Conservation (phyloP, 345 rosid species). For the Trapa incisa region DNA sequence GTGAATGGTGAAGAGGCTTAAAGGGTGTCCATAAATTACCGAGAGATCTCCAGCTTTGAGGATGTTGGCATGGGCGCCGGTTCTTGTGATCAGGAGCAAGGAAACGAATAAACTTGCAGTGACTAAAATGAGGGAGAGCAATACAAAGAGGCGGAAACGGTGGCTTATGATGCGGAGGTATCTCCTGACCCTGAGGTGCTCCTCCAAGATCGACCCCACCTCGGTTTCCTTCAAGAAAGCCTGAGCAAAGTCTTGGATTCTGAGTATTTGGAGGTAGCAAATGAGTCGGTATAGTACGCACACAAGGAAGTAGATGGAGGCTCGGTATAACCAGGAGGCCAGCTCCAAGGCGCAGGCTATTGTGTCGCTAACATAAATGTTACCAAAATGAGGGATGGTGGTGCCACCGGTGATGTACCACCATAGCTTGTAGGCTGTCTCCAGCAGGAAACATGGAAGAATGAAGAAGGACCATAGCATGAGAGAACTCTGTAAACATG, state of each 20-base stretch:
- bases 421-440: slow-evolving; percentile 78
- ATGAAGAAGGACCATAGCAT: slow-evolving; percentile 55
- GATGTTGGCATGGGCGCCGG: slow-evolving; percentile 45
- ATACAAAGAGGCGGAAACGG: slow-evolving; percentile 57
- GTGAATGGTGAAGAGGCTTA: neutral
- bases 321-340: slow-evolving; percentile 72
- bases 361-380: slow-evolving; percentile 35
- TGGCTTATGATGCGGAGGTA: slow-evolving; percentile 76
- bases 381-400: slow-evolving; percentile 49
- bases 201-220: slow-evolving; percentile 46
- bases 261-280: slow-evolving; percentile 62
- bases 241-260: slow-evolving; percentile 65
- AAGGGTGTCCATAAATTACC: slow-evolving; percentile 18
- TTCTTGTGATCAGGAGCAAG: slow-evolving; percentile 44
- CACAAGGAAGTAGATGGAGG: slow-evolving; percentile 49
- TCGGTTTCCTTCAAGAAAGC: slow-evolving; percentile 60
- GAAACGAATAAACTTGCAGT: slow-evolving; percentile 69
- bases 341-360: slow-evolving; percentile 58
- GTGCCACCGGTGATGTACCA: slow-evolving; percentile 63
- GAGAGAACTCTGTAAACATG: slow-evolving; percentile 49
- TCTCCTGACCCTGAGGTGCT: slow-evolving; percentile 56
- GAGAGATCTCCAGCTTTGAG: slow-evolving; percentile 75
- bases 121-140: slow-evolving; percentile 44
- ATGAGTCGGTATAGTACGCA: slow-evolving; percentile 56
- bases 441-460: slow-evolving; percentile 55